Evolutionary conservation across 2,329 filamentous ascomycete genomes (phyloP).

Genomic region (Arthrobotrys sinensis): DNA sequence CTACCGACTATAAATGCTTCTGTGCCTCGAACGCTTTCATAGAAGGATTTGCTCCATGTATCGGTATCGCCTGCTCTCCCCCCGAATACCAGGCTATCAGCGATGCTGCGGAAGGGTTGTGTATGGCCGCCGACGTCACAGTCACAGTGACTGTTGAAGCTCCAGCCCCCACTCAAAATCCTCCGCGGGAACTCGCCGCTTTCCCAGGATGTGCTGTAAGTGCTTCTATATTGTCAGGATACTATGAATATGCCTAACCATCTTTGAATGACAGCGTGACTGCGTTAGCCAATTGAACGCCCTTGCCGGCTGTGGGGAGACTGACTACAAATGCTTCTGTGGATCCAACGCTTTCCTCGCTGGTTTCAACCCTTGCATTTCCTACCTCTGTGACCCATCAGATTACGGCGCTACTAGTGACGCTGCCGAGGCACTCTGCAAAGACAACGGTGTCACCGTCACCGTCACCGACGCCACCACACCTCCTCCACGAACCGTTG

Average conservation of each 20-base stretch:
- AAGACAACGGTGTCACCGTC: slow-evolving; percentile 32
- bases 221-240: neutral
- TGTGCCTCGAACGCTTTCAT: slow-evolving; percentile 39
- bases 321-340: slow-evolving; percentile 41
- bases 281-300: slow-evolving; percentile 40
- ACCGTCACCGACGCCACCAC: slow-evolving; percentile 50
- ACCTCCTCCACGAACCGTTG: slow-evolving; percentile 13
- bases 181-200: slow-evolving; percentile 14
- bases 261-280: neutral
- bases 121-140: slow-evolving; percentile 14
- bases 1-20: slow-evolving; percentile 30
- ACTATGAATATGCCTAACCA: slow-evolving; percentile 3
- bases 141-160: slow-evolving; percentile 37
- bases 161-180: slow-evolving; percentile 23
- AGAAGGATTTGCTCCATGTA: slow-evolving; percentile 31
- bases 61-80: neutral
- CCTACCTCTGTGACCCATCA: slow-evolving; percentile 9
- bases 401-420: slow-evolving; percentile 32
- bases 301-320: slow-evolving; percentile 13
- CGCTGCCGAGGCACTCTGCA: slow-evolving; percentile 36
- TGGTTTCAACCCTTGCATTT: slow-evolving; percentile 34
- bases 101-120: slow-evolving; percentile 31
- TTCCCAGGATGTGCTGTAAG: slow-evolving; percentile 52
- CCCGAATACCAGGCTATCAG: slow-evolving; percentile 17
- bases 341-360: slow-evolving; percentile 32